Evolutionary conservation across 495 filamentous ascomycete genomes (phyloP).

Genomic region (Viridothelium virens): DNA sequence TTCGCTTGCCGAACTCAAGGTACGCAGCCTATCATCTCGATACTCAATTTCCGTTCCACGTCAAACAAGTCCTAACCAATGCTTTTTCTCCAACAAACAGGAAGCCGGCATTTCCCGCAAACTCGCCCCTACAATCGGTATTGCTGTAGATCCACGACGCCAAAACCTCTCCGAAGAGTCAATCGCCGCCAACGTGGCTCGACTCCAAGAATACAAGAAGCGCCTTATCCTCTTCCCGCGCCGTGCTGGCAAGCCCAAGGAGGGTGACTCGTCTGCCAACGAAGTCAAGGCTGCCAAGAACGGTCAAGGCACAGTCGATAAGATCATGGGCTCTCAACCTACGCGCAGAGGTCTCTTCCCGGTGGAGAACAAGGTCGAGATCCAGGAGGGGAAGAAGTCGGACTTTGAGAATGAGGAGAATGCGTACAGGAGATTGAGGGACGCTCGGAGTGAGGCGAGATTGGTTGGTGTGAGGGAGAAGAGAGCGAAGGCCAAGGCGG

Average conservation of each 20-base stretch:
- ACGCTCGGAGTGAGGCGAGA: slow-evolving; percentile 77
- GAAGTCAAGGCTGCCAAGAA: slow-evolving; percentile 73
- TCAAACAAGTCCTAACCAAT: background rate
- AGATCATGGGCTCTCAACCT: slow-evolving; percentile 34
- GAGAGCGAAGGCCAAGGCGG: slow-evolving; percentile 85
- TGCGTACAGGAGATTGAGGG: slow-evolving; percentile 77
- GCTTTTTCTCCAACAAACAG: slow-evolving; percentile 39
- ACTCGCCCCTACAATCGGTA: slow-evolving; percentile 89
- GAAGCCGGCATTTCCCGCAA: slow-evolving; percentile 93
- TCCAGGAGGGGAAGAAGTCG: slow-evolving; percentile 74
- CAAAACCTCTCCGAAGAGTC: slow-evolving; percentile 92
- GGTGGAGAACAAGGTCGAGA: slow-evolving; percentile 55
- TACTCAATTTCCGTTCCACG: background rate
- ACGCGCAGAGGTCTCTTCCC: slow-evolving; percentile 47
- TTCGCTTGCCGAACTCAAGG: slow-evolving; percentile 95
- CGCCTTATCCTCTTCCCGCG: slow-evolving; percentile 96
- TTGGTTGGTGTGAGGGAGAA: slow-evolving; percentile 80
- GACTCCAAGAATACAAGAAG: slow-evolving; percentile 89
- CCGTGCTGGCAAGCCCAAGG: slow-evolving; percentile 85
- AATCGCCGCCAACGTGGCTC: slow-evolving; percentile 85
- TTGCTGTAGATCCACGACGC: slow-evolving; percentile 92
- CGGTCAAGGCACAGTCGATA: slow-evolving; percentile 46
- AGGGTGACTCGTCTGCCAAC: slow-evolving; percentile 76
- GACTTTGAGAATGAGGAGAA: slow-evolving; percentile 68
- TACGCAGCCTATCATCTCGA: slow-evolving; percentile 38